Conservation (phyloP, 345 rosid species). For the Populus pruinosa region DNA sequence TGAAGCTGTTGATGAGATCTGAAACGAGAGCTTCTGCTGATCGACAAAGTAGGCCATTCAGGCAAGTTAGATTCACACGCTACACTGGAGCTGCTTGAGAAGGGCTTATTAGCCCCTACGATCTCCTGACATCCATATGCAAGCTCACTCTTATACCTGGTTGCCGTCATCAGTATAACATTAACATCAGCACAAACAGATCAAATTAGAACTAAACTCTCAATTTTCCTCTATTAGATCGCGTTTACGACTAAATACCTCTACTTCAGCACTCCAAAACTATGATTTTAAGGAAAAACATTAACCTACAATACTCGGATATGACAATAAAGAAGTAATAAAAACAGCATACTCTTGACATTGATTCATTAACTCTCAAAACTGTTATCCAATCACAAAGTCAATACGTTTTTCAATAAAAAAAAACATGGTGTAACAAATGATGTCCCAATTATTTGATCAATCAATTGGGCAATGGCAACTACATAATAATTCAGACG, state of each 20-base stretch:
- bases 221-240: not conserved
- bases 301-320: not conserved
- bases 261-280: not conserved
- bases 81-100: not conserved
- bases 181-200: not conserved
- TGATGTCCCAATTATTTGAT: not conserved
- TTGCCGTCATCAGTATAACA: not conserved
- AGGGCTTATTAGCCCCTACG: not conserved
- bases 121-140: not conserved
- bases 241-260: not conserved
- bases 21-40: not conserved
- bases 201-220: not conserved
- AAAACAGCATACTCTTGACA: not conserved
- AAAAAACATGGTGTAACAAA: not conserved
- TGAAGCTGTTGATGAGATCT: conserved; percentile 2
- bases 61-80: conserved; percentile 6
- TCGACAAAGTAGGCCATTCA: conserved; percentile 4
- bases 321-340: not conserved
- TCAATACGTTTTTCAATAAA: not conserved
- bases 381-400: not conserved
- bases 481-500: not conserved
- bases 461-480: not conserved
- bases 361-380: not conserved
- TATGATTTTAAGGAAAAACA: not conserved
- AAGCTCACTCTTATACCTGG: conserved; percentile 13